A percentile compares a stretch with the other conserved stretches of the same genome.
These are phyloP conservation scores for Aspergillus piperis DNA, from an alignment of 2,329 filamentous ascomycete genomes.

Conservation along the genomic window DNA sequence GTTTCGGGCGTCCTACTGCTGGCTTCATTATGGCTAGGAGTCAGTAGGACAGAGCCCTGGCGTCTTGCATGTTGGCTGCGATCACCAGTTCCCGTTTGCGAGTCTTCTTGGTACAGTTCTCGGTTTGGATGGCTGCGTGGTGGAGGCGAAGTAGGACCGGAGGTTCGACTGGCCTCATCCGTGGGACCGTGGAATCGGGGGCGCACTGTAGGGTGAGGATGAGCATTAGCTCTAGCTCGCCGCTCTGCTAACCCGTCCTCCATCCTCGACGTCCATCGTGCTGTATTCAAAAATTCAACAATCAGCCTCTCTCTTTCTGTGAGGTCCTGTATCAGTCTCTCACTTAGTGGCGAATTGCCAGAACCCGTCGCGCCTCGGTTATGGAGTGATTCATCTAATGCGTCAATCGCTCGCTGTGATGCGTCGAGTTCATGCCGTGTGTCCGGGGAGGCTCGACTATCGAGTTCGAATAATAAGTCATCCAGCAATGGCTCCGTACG, in stretches of 20 bases:
- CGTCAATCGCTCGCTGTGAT: constrained; percentile 27
- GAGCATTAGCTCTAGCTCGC: constrained; percentile 29
- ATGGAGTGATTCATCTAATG: constrained; percentile 26
- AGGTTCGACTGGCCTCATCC: constrained; percentile 32
- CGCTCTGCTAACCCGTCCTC: constrained; percentile 36
- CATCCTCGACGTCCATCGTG: constrained; percentile 40
- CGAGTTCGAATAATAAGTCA: constrained; percentile 29
- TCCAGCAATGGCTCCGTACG: constrained; percentile 33
- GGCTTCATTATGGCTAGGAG: constrained; percentile 33
- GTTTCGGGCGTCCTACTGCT: constrained; percentile 29
- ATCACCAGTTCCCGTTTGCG: constrained; percentile 26
- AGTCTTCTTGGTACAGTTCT: constrained; percentile 34
- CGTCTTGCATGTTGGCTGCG: constrained; percentile 39
- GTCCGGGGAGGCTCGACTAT: constrained; percentile 20
- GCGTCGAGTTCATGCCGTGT: constrained; percentile 25
- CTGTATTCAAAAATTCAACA: constrained; percentile 46
- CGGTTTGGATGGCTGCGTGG: constrained; percentile 30
- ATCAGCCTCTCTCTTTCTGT: constrained; percentile 46
- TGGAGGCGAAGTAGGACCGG: constrained; percentile 38
- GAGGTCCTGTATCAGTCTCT: constrained; percentile 41
- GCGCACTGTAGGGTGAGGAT: constrained; percentile 30
- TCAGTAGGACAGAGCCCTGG: constrained; percentile 44
- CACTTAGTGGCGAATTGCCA: constrained; percentile 35
- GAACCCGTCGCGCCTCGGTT: constrained; percentile 23
- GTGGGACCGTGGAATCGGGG: constrained; percentile 32